Percentiles rank a stretch among this genome's conserved stretches.
Evolutionary conservation across 108 stramenopile genomes (phyloP).

Genomic region (Cylindrotheca fusiformis): DNA sequence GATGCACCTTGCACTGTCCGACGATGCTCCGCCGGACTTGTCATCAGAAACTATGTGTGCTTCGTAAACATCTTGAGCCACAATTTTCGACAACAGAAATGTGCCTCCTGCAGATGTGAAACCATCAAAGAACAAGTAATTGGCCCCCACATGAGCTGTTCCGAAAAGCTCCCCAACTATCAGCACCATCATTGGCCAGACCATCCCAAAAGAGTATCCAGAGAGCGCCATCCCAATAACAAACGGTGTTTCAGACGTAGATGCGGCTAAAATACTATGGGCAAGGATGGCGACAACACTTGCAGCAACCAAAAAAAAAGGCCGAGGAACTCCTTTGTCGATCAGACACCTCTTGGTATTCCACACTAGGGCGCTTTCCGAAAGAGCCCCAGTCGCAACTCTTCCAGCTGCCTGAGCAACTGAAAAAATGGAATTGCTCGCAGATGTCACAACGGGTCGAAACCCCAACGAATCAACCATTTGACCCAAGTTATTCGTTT

Average conservation of each 20-base stretch:
- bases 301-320: slow-evolving; percentile 70
- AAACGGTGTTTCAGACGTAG: slow-evolving; percentile 54
- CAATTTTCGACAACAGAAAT: slow-evolving; percentile 65
- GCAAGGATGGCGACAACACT: slow-evolving; percentile 54
- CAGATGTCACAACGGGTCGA: slow-evolving; percentile 45
- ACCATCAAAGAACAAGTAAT: slow-evolving; percentile 89
- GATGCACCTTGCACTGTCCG: slow-evolving; percentile 44
- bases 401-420: slow-evolving; percentile 76
- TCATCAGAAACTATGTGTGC: slow-evolving; percentile 41
- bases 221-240: slow-evolving; percentile 69
- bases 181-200: slow-evolving; percentile 83
- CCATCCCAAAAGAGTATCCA: slow-evolving; percentile 81
- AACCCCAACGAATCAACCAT: slow-evolving; percentile 83
- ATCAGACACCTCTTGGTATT: slow-evolving; percentile 44
- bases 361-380: slow-evolving; percentile 60
- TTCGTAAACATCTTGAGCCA: slow-evolving; percentile 77
- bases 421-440: slow-evolving; percentile 74
- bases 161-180: slow-evolving; percentile 75
- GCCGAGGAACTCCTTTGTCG: slow-evolving; percentile 59
- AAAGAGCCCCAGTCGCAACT: slow-evolving; percentile 64
- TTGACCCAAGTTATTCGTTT: slow-evolving; percentile 84
- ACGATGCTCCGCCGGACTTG: slow-evolving; percentile 4
- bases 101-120: slow-evolving; percentile 82
- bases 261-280: slow-evolving; percentile 59
- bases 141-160: slow-evolving; percentile 64